Evolutionary conservation across 2,329 filamentous ascomycete genomes (phyloP).

Genomic region (Camillea tinctor): DNA sequence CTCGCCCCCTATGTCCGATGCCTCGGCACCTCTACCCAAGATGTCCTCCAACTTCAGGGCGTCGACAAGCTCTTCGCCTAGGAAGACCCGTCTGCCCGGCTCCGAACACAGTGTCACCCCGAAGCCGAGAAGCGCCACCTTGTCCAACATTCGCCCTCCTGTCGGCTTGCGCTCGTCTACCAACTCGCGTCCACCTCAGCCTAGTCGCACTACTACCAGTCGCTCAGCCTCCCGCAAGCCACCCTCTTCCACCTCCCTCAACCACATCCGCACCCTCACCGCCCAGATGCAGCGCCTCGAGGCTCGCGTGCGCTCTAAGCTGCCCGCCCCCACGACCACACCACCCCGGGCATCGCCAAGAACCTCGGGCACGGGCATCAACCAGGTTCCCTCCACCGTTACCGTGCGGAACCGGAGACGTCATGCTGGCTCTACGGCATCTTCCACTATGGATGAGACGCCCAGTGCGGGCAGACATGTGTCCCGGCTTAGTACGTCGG

Average conservation of each 20-base stretch:
- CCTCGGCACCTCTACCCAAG: conserved; percentile 61
- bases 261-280: conserved; percentile 89
- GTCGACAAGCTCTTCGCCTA: conserved; percentile 33
- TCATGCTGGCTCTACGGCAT: conserved; percentile 55
- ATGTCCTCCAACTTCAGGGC: conserved; percentile 44
- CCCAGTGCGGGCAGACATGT: conserved; percentile 49
- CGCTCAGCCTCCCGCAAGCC: conserved; percentile 49
- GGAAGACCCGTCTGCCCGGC: conserved; percentile 55
- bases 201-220: conserved; percentile 44
- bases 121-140: conserved; percentile 44
- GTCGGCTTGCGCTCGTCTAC: conserved; percentile 44
- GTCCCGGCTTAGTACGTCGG: conserved; percentile 59
- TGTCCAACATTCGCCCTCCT: conserved; percentile 38
- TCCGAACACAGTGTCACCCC: conserved; percentile 54
- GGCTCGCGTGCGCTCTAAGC: conserved; percentile 86
- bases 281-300: conserved; percentile 97
- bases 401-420: conserved; percentile 71
- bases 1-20: conserved; percentile 90
- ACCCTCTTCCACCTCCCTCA: conserved; percentile 69
- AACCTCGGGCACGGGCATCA: conserved; percentile 39
- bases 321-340: conserved; percentile 76
- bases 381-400: conserved; percentile 53
- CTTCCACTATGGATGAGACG: conserved; percentile 52
- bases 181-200: conserved; percentile 46
- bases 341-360: conserved; percentile 81